phyloP scores from a whole-genome alignment of 148 eudicot species.

The Tetragonia tetragonoides region DNA sequence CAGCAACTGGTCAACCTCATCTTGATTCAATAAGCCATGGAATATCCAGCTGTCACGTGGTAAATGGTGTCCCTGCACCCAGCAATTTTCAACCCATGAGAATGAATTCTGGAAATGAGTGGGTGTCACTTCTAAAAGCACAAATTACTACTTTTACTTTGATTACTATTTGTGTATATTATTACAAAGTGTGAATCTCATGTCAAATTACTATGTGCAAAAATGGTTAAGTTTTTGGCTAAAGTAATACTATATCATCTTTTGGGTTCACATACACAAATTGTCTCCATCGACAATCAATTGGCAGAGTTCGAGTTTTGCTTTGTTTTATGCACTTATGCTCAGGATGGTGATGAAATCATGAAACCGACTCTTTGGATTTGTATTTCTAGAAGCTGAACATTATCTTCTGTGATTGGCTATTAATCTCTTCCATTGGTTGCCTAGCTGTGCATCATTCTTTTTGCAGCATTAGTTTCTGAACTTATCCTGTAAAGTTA shows the following conservation, averaged over 20 bases:
- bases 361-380: background rate
- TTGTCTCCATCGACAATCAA: too few species aligned
- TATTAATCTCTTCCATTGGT: background rate
- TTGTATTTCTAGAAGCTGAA: background rate
- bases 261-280: background rate
- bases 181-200: background rate
- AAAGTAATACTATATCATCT: background rate
- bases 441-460: background rate
- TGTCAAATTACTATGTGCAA: background rate
- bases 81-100: constrained; percentile 82
- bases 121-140: constrained; percentile 31
- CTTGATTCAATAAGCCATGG: constrained; percentile 76
- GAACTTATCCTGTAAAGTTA: background rate
- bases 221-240: background rate
- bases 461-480: background rate
- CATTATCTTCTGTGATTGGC: background rate
- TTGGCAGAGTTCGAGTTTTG: background rate
- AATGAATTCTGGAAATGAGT: constrained; percentile 92
- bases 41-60: constrained; percentile 78
- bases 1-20: constrained; percentile 90
- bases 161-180: background rate
- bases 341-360: background rate
- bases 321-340: background rate
- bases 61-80: constrained; percentile 94
- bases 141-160: background rate